phyloP scores from a whole-genome alignment of 1,139 yeast genomes.

The Debaryomyces nepalensis region DNA sequence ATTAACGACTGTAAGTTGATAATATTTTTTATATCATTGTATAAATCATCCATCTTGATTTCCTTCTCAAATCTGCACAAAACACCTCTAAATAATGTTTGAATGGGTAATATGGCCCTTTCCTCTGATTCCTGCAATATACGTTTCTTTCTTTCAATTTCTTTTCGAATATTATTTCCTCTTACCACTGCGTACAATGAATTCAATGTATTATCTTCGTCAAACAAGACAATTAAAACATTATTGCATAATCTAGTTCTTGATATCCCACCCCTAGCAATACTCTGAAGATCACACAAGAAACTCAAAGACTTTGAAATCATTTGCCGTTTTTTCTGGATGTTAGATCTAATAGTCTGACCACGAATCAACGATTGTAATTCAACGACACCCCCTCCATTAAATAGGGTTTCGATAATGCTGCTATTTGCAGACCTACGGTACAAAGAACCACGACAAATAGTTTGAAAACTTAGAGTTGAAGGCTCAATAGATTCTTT shows the following conservation, averaged over 20 bases:
- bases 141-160: slow-evolving; percentile 25
- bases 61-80: slow-evolving; percentile 56
- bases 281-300: slow-evolving; percentile 51
- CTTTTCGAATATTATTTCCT: slow-evolving; percentile 46
- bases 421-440: slow-evolving; percentile 21
- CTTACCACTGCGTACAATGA: slow-evolving; percentile 48
- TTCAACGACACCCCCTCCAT: slow-evolving; percentile 26
- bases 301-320: slow-evolving; percentile 20
- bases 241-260: slow-evolving; percentile 51
- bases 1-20: slow-evolving; percentile 53
- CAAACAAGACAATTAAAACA: slow-evolving; percentile 47
- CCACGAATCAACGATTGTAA: slow-evolving; percentile 45
- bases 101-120: slow-evolving; percentile 34
- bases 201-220: slow-evolving; percentile 43
- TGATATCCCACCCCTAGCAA: slow-evolving; percentile 55
- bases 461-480: slow-evolving; percentile 38
- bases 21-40: slow-evolving; percentile 44
- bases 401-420: slow-evolving; percentile 19
- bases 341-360: slow-evolving; percentile 27
- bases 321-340: slow-evolving; percentile 22
- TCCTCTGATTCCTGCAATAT: slow-evolving; percentile 28
- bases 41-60: slow-evolving; percentile 55
- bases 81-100: slow-evolving; percentile 50
- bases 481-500: slow-evolving; percentile 29
- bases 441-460: slow-evolving; percentile 35